Evolutionary conservation across 257 asterid species (phyloP).

Genomic region (Solanum rostratum): DNA sequence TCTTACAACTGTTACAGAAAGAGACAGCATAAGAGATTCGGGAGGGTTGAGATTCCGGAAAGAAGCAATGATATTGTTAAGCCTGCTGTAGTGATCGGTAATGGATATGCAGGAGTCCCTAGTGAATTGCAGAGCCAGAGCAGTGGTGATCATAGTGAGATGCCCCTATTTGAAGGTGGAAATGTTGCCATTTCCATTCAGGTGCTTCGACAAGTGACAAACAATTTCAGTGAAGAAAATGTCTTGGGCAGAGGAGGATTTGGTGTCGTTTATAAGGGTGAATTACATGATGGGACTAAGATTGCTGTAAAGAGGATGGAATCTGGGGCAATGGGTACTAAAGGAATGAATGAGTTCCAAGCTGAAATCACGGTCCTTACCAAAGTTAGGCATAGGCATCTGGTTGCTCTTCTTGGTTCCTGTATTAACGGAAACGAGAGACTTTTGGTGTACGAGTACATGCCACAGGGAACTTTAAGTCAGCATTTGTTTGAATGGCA

Average conservation of each 20-base stretch:
- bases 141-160: conserved; percentile 67
- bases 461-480: conserved; percentile 85
- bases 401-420: conserved; percentile 89
- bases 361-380: conserved; percentile 89
- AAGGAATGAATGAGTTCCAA: conserved; percentile 87
- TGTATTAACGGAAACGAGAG: conserved; percentile 80
- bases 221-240: conserved; percentile 60
- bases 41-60: conserved; percentile 44
- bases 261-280: conserved; percentile 89
- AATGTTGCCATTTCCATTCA: conserved; percentile 64
- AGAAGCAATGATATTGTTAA: conserved; percentile 42
- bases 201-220: conserved; percentile 71
- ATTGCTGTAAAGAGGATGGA: conserved; percentile 98
- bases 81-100: conserved; percentile 18
- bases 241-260: conserved; percentile 86
- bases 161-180: conserved; percentile 65
- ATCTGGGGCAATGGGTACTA: conserved; percentile 72
- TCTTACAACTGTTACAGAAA: conserved; percentile 51
- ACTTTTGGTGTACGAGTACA: conserved; percentile 85
- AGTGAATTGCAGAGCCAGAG: conserved; percentile 73
- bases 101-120: conserved; percentile 30
- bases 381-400: conserved; percentile 85
- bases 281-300: conserved; percentile 76
- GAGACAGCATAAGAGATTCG: conserved; percentile 40
- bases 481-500: conserved; percentile 81